phyloP scores from a whole-genome alignment of 768 basidiomycete genomes.

The Trametes gibbosa region DNA sequence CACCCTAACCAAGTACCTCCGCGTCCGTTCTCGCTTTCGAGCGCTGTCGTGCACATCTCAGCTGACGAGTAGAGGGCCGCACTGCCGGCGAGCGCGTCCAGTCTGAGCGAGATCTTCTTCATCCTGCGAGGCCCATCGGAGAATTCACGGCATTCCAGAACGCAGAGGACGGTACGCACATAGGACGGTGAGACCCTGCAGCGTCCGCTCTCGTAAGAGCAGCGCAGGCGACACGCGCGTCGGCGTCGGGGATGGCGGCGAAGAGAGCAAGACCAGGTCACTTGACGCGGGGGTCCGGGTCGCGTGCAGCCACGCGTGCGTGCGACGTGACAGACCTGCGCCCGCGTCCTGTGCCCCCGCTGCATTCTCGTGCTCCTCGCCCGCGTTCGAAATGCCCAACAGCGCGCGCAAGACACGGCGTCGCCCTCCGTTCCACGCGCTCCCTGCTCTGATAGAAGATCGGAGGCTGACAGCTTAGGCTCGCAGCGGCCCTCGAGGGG shows the following conservation, averaged over 20 bases:
- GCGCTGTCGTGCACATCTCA: neutral
- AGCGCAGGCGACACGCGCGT: neutral
- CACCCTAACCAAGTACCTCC: neutral
- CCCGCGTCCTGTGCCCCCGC: neutral
- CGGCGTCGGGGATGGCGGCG: neutral
- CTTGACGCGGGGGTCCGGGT: constrained; percentile 3
- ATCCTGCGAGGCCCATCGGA: neutral
- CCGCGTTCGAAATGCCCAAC: neutral
- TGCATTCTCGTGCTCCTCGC: neutral
- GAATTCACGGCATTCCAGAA: constrained; percentile 9
- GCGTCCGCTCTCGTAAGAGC: neutral
- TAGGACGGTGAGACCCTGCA: neutral
- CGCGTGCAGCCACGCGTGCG: constrained; percentile 1
- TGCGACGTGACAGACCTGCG: neutral
- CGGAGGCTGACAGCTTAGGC: constrained; percentile 3
- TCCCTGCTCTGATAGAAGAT: constrained; percentile 9
- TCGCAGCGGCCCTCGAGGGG: neutral
- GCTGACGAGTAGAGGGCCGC: constrained; percentile 6
- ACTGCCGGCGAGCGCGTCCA: constrained; percentile 1
- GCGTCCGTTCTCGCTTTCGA: neutral
- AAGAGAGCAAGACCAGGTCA: neutral
- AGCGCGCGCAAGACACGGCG: constrained; percentile 1
- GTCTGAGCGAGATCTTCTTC: neutral
- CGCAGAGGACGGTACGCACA: neutral
- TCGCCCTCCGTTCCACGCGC: constrained; percentile 4